Conservation (phyloP, 441 rosid genomes). For the Croton laevigatus region DNA sequence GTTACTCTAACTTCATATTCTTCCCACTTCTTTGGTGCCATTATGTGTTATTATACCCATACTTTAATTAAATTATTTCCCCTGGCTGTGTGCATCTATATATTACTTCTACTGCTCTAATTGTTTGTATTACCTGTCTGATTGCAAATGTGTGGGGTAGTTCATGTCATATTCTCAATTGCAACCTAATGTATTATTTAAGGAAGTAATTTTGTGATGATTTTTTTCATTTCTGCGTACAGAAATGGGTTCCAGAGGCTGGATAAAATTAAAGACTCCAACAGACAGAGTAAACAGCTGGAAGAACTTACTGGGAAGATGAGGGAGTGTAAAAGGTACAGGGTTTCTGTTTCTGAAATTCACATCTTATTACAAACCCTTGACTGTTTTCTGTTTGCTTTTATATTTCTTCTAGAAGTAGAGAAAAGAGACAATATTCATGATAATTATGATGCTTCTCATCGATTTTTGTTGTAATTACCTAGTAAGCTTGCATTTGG, state of each 20-base stretch:
- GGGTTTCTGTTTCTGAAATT: neutral
- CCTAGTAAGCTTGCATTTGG: neutral
- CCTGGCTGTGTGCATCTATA: neutral
- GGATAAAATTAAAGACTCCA: slow-evolving; percentile 91
- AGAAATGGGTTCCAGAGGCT: slow-evolving; percentile 96
- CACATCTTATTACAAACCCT: neutral
- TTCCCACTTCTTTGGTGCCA: neutral
- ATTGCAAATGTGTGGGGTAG: neutral
- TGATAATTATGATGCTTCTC: neutral
- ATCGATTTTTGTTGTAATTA: neutral
- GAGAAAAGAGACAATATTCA: neutral
- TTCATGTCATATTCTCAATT: neutral
- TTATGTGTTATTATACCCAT: neutral
- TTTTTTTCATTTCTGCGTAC: slow-evolving; percentile 9
- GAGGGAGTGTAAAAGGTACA: slow-evolving; percentile 92
- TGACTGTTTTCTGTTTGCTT: neutral
- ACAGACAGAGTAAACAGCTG: slow-evolving; percentile 84
- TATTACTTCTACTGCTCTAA: neutral
- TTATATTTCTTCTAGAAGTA: neutral
- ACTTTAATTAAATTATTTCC: neutral
- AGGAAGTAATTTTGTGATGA: neutral
- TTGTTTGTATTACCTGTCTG: neutral
- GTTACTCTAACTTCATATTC: neutral
- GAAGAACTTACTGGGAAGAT: slow-evolving; percentile 91
- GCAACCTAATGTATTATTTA: neutral